Conservation (phyloP, 2,329 filamentous ascomycete genomes). For the Botrytis aclada region DNA sequence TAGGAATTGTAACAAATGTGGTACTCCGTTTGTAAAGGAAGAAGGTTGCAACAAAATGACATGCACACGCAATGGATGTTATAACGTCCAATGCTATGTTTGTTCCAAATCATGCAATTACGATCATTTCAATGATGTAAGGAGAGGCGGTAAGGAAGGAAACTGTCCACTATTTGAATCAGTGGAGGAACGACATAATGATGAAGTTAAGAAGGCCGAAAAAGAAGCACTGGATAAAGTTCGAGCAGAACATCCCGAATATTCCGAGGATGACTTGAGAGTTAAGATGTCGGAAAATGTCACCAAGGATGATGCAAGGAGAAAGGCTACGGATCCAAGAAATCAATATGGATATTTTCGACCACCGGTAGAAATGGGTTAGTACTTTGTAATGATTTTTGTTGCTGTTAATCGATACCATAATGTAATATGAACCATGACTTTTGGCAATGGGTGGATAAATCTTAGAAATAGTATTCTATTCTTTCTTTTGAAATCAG, state of each 20-base stretch:
- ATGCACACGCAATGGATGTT: conserved; percentile 56
- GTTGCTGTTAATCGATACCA: not conserved
- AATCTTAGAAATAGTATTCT: not conserved
- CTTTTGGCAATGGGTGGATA: not conserved
- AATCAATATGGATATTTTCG: not conserved
- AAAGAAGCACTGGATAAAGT: conserved; percentile 54
- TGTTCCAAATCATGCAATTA: conserved; percentile 68
- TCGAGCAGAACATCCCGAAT: conserved; percentile 55
- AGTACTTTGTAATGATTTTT: conserved; percentile 1
- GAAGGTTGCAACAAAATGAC: conserved; percentile 81
- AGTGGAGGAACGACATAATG: conserved; percentile 55
- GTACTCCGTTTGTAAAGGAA: conserved; percentile 69
- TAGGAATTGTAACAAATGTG: conserved; percentile 67
- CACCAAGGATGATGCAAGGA: conserved; percentile 41
- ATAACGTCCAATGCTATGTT: conserved; percentile 62
- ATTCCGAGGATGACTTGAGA: conserved; percentile 56
- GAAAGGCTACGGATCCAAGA: conserved; percentile 24
- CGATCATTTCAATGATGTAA: conserved; percentile 62
- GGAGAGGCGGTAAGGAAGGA: conserved; percentile 46
- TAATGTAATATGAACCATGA: not conserved
- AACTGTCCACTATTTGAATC: conserved; percentile 68
- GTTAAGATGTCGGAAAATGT: conserved; percentile 58
- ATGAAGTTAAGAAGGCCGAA: conserved; percentile 62
- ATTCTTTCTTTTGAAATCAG: not conserved
- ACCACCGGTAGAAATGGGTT: not conserved